Evolutionary conservation across 352 stramenopile species (phyloP).

Genomic region (Phytophthora multivora): DNA sequence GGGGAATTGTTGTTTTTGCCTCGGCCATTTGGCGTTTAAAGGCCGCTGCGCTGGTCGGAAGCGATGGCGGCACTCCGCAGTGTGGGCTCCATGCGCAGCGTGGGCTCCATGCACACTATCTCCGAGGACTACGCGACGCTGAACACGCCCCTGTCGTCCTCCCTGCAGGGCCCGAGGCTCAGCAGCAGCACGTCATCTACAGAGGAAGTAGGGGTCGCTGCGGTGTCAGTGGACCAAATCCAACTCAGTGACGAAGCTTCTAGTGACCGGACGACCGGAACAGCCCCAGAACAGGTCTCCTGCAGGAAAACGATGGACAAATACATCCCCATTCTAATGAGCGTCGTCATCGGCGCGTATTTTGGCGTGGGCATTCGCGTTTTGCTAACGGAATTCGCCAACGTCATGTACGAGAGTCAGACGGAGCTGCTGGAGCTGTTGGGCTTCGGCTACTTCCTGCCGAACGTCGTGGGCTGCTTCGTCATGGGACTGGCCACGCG

Average conservation of each 20-base stretch:
- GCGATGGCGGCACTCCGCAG: constrained; percentile 14
- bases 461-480: constrained; percentile 68
- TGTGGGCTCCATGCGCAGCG: constrained; percentile 12
- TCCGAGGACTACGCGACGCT: constrained; percentile 46
- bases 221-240: constrained; percentile 22
- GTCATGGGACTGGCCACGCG: constrained; percentile 59
- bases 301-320: constrained; percentile 26
- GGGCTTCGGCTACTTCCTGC: constrained; percentile 58
- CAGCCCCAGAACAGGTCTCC: constrained; percentile 1
- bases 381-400: constrained; percentile 52
- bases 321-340: constrained; percentile 42
- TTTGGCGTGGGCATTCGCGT: constrained; percentile 54
- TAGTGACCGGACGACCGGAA: constrained; percentile 11
- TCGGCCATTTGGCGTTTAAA: constrained; percentile 3
- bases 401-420: constrained; percentile 41
- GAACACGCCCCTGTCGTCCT: constrained; percentile 25
- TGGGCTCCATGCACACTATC: constrained; percentile 46
- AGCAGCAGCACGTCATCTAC: constrained; percentile 39
- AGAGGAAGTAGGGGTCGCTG: constrained; percentile 27
- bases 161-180: not conserved
- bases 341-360: constrained; percentile 51
- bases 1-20: not conserved
- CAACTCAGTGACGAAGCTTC: constrained; percentile 11
- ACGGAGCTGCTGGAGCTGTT: constrained; percentile 54
- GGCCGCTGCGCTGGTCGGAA: not conserved